A percentile compares a stretch with the other conserved stretches of the same genome.
These are phyloP conservation scores for Aureobasidium uvarum DNA, from an alignment of 2,329 filamentous ascomycete genomes.

Conservation along the genomic window DNA sequence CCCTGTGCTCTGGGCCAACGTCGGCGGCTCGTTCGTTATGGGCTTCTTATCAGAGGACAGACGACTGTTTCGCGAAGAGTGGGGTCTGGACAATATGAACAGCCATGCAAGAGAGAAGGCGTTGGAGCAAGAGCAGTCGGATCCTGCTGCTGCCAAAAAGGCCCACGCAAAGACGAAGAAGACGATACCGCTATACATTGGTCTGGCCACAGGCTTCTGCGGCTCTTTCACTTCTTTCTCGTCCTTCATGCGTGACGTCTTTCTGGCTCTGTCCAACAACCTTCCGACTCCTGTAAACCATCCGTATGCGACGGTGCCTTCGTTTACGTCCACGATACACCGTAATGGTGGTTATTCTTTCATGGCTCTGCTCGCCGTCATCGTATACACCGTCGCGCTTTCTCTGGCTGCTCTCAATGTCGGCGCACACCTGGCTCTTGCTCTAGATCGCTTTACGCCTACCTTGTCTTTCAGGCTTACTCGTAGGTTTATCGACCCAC, in stretches of 20 bases:
- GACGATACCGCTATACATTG: conserved; percentile 83
- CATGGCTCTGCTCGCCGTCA: conserved; percentile 72
- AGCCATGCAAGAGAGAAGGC: conserved; percentile 36
- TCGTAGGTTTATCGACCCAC: conserved; percentile 62
- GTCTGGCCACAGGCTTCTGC: conserved; percentile 81
- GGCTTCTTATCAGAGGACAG: conserved; percentile 81
- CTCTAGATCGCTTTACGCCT: conserved; percentile 58
- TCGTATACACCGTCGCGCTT: conserved; percentile 69
- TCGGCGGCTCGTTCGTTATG: conserved; percentile 76
- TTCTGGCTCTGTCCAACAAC: conserved; percentile 75
- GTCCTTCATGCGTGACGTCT: conserved; percentile 75
- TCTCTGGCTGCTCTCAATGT: conserved; percentile 67
- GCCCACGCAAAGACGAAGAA: conserved; percentile 63
- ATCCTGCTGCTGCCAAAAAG: conserved; percentile 41
- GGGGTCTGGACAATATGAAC: conserved; percentile 46
- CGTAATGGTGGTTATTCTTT: conserved; percentile 77
- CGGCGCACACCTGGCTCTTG: conserved; percentile 72
- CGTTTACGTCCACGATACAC: conserved; percentile 37
- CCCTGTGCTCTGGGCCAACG: conserved; percentile 81
- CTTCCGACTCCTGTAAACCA: conserved; percentile 55
- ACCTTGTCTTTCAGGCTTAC: conserved; percentile 58
- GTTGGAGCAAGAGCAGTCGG: conserved; percentile 36
- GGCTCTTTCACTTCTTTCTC: conserved; percentile 91
- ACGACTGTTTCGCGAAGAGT: conserved; percentile 69
- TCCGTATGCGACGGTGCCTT: conserved; percentile 32